phyloP scores from a whole-genome alignment of 257 asterid genomes.

The Solanum okadae region DNA sequence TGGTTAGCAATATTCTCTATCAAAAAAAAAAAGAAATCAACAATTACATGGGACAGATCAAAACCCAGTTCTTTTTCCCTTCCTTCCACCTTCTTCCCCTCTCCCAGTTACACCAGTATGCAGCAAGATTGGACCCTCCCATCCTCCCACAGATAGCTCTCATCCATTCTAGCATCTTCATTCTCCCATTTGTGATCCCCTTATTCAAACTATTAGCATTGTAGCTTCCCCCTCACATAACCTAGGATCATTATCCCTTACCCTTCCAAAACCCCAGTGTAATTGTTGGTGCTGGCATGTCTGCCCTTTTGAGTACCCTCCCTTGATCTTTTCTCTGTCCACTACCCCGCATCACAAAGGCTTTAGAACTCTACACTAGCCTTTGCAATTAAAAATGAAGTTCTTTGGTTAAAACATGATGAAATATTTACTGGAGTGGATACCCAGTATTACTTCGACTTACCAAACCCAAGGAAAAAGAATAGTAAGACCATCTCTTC shows the following conservation, averaged over 20 bases:
- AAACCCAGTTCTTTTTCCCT: background rate
- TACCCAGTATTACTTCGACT: background rate
- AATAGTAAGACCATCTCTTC: background rate
- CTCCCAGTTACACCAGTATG: background rate
- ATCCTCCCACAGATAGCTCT: background rate
- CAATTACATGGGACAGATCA: background rate
- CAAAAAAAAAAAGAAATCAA: background rate
- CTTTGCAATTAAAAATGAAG: background rate
- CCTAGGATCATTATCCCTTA: background rate
- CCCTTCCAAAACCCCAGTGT: background rate
- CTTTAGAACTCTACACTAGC: background rate
- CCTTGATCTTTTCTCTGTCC: background rate
- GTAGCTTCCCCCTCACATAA: background rate
- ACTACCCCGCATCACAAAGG: background rate
- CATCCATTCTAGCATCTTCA: background rate
- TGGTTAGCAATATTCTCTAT: background rate
- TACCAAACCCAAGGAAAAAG: background rate
- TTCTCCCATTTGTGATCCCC: background rate
- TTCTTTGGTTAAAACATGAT: background rate
- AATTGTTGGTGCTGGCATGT: background rate
- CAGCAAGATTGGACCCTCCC: background rate
- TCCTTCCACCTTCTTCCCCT: background rate
- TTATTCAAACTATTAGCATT: background rate
- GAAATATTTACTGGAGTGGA: background rate
- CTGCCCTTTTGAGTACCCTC: background rate